Percentiles rank a stretch among this genome's conserved stretches.
Conservation (phyloP, 345 rosid genomes). For the Gossypium longicalyx region DNA sequence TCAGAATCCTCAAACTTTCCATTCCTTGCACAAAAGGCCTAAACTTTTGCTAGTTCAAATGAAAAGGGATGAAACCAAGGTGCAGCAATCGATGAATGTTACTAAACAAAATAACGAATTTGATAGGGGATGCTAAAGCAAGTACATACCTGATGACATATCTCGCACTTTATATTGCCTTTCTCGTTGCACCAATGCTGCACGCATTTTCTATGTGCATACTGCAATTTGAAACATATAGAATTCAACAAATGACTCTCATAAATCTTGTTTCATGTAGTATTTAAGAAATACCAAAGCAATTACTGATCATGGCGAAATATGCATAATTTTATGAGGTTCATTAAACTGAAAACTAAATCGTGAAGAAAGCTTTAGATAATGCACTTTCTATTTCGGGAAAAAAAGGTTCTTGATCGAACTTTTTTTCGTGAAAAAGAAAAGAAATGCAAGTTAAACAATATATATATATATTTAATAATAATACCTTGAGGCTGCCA, state of each 20-base stretch:
- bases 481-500: constrained; percentile 81
- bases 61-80: too few species aligned
- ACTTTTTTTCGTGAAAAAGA: not conserved
- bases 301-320: not conserved
- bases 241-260: not conserved
- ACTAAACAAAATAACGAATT: not conserved
- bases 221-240: constrained; percentile 37
- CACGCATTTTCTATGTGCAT: constrained; percentile 86
- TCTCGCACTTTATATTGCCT: constrained; percentile 79
- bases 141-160: constrained; percentile 77
- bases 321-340: not conserved
- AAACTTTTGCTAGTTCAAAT: not conserved
- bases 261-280: not conserved
- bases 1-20: not conserved
- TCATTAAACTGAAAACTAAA: constrained; percentile 1
- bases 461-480: not conserved
- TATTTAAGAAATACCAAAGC: not conserved
- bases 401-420: not conserved
- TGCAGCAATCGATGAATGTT: not conserved
- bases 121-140: not conserved
- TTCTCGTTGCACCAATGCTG: constrained; percentile 98
- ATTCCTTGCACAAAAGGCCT: not conserved
- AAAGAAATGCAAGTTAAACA: not conserved
- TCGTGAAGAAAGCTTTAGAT: not conserved
- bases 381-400: not conserved